Percentiles rank a stretch among this genome's conserved stretches.
Conservation (phyloP, 441 rosid genomes). For the Gossypium laxum region DNA sequence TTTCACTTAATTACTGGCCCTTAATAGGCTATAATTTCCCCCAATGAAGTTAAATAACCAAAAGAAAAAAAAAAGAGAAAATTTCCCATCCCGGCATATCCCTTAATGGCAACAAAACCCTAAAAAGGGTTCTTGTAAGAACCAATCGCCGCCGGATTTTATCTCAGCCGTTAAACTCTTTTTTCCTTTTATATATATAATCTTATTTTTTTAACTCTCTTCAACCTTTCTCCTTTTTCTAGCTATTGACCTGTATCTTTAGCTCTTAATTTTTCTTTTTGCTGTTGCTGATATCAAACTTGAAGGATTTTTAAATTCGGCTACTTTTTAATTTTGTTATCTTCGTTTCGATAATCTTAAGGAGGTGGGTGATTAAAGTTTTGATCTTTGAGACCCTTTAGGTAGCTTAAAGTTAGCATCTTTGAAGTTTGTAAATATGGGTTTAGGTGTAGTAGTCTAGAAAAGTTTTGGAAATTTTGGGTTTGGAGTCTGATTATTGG, state of each 20-base stretch:
- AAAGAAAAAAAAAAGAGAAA: background rate
- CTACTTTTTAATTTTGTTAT: constrained; percentile 4
- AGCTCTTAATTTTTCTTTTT: background rate
- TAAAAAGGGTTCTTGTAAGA: constrained; percentile 62
- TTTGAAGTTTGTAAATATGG: constrained; percentile 24
- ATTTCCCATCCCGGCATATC: constrained; percentile 6
- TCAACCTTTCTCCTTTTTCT: constrained; percentile 16
- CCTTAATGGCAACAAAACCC: constrained; percentile 52
- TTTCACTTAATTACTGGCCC: too few relatives aligned
- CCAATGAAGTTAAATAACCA: background rate
- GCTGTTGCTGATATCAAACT: background rate
- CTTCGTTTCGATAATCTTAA: constrained; percentile 6
- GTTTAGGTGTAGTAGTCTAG: constrained; percentile 12
- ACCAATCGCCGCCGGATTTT: constrained; percentile 66
- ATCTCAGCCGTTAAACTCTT: constrained; percentile 35
- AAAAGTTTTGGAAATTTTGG: constrained; percentile 25
- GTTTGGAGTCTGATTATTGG: constrained; percentile 21
- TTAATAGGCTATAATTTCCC: background rate
- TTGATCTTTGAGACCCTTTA: constrained; percentile 17
- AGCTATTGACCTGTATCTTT: constrained; percentile 7
- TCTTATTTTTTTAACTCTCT: background rate
- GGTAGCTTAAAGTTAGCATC: constrained; percentile 19
- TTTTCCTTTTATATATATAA: constrained; percentile 11
- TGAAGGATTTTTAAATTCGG: background rate
- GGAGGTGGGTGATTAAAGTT: constrained; percentile 16